Evolutionary conservation across 164 flowering plant genomes (phyloP).

Genomic region (Chloranthus sessilifolius): DNA sequence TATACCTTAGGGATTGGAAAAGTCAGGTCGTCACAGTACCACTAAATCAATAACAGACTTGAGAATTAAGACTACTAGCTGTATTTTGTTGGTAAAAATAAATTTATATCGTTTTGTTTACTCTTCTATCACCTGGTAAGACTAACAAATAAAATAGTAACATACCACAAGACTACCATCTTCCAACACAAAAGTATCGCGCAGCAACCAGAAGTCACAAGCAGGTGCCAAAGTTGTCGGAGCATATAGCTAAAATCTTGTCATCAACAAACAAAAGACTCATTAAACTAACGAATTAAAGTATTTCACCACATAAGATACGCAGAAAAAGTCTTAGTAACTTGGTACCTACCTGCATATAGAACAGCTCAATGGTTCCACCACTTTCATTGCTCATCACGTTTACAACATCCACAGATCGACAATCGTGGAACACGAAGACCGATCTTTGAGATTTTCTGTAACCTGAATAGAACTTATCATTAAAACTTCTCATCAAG

Average conservation of each 20-base stretch:
- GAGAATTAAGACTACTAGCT: no score
- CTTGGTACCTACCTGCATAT: constrained; percentile 84
- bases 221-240: constrained; percentile 96
- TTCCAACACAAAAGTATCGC: constrained; percentile 82
- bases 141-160: no score
- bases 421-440: constrained; percentile 92
- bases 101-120: no score
- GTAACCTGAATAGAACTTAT: constrained; percentile 54
- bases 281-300: background rate
- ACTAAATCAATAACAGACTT: no score
- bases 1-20: no score
- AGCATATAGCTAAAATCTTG: constrained; percentile 68
- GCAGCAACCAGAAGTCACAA: constrained; percentile 93
- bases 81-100: no score
- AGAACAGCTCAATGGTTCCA: constrained; percentile 94
- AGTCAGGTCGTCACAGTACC: no score
- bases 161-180: constrained; percentile 99
- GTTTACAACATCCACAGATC: constrained; percentile 80
- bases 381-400: constrained; percentile 89
- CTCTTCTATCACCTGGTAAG: no score
- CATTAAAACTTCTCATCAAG: background rate
- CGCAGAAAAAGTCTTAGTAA: no score
- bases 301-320: background rate
- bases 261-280: constrained; percentile 1
- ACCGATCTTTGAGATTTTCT: constrained; percentile 94